Base-by-base conservation (phyloP, 2,329 filamentous ascomycete genomes). In the Exophiala calicioides region DNA sequence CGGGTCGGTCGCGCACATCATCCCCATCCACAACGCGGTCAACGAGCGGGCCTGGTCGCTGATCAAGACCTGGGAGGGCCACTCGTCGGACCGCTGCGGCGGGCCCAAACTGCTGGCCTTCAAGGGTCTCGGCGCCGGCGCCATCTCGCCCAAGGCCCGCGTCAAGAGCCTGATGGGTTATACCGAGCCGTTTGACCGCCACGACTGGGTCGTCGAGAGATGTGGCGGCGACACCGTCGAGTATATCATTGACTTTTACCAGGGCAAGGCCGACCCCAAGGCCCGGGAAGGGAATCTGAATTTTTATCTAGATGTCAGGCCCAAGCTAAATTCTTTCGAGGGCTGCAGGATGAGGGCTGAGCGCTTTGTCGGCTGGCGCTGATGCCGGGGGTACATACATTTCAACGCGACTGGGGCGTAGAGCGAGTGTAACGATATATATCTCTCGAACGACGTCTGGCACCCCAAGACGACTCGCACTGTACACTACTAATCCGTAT, bases 191-290 rank as follows among this genome's bases (percentile, higher is more conserved):
- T 98, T 98, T 68, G 93, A 98, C 70, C 78, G 93, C 20, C 93
- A 98, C 67, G 93, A 98, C 68, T 98, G 93, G 93, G 83, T 96
- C 18, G 85, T 98, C 26, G 90, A 98, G 69, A 78, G 93, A 40
- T 97, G 93, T 64, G 91, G 87, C 15, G 72, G 71, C 5, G 62
- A 66, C 47, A 81, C 81, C 61, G 73, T 98, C 37, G 93, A 97
- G 61, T 98, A 98, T 65, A 86, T 98, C 29, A 98, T 98, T 67
- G 93, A 98, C 69, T 98, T 98, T 61, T 98, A 98, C 65, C 83
- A 89, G 4, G 93, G 93, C 0, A 81, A 75, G 58, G 66, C 74
- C 9, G 33, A 36, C 5, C 30, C 31, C 9, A 26, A 46, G 15
- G 21, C 13, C 9, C 23, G 33, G 7, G 35, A 37, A 3, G 70